These are phyloP conservation scores for Haematococcus sp. DNA, from an alignment of 139 green algal species.

Conservation along the genomic window DNA sequence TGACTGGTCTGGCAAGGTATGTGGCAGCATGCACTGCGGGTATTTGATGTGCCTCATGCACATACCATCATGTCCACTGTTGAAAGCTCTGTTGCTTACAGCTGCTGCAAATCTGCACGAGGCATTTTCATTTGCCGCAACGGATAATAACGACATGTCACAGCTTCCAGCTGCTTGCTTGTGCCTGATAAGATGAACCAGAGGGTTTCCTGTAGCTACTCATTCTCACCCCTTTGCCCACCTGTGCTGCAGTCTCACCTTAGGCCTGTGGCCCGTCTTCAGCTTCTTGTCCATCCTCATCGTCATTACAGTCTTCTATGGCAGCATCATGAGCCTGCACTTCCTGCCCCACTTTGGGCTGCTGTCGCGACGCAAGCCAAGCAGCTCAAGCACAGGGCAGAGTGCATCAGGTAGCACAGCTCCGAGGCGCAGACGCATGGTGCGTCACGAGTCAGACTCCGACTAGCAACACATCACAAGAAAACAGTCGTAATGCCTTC, in stretches of 20 bases:
- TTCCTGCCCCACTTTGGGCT: slow-evolving; percentile 8
- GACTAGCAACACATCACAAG: too few relatives aligned
- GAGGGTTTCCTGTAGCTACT: background rate
- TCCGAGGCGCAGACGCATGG: too few relatives aligned
- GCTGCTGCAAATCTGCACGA: too few relatives aligned
- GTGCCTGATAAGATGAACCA: background rate
- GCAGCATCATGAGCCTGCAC: slow-evolving; percentile 7
- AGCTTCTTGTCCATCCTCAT: slow-evolving; percentile 5
- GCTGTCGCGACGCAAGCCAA: background rate
- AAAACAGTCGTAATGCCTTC: too few relatives aligned
- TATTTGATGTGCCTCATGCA: too few relatives aligned
- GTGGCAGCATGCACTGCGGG: background rate
- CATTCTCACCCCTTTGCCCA: background rate
- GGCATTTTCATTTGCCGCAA: too few relatives aligned
- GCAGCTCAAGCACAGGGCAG: too few relatives aligned
- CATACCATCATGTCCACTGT: too few relatives aligned
- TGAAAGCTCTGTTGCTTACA: too few relatives aligned
- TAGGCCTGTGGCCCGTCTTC: slow-evolving; percentile 15
- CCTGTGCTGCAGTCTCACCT: background rate
- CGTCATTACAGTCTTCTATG: slow-evolving; percentile 1
- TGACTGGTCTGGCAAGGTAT: background rate
- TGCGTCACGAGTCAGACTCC: too few relatives aligned
- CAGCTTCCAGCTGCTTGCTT: background rate
- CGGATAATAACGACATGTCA: too few relatives aligned
- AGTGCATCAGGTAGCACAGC: too few relatives aligned